Evolutionary conservation across 768 basidiomycete genomes (phyloP).

Genomic region (Pleurotus salmoneostramineus): DNA sequence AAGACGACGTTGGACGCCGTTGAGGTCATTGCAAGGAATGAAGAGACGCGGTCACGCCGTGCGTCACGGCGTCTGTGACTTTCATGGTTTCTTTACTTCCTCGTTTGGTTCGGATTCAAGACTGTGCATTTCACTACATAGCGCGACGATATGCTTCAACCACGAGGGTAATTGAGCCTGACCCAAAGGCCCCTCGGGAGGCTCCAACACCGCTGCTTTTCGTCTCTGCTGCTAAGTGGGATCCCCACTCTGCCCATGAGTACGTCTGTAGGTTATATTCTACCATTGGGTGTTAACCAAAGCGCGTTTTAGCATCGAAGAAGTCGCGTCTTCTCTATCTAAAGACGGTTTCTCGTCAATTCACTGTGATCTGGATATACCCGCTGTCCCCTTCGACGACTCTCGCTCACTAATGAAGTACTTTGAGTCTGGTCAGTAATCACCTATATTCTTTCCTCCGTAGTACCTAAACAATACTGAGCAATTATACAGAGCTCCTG

Average conservation of each 20-base stretch:
- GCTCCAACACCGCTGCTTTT: slow-evolving; percentile 52
- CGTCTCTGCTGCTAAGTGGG: slow-evolving; percentile 45
- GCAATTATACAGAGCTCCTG: not conserved
- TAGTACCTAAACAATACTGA: not conserved
- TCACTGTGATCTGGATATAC: slow-evolving; percentile 33
- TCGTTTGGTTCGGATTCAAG: slow-evolving; percentile 5
- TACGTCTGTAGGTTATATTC: slow-evolving; percentile 13
- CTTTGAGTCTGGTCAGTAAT: slow-evolving; percentile 34
- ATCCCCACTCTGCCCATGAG: slow-evolving; percentile 32
- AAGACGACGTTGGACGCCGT: slow-evolving; percentile 74
- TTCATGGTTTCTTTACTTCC: slow-evolving; percentile 11
- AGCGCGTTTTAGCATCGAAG: slow-evolving; percentile 25
- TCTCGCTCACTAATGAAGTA: slow-evolving; percentile 30
- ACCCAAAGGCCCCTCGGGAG: slow-evolving; percentile 37
- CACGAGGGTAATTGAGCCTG: slow-evolving; percentile 32
- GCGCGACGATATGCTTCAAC: slow-evolving; percentile 18
- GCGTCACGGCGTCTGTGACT: not conserved
- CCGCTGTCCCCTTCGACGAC: slow-evolving; percentile 12
- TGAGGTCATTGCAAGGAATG: slow-evolving; percentile 36
- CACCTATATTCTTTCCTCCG: not conserved
- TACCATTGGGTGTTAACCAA: slow-evolving; percentile 1
- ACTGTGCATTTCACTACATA: not conserved
- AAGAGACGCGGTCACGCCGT: not conserved
- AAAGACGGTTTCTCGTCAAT: slow-evolving; percentile 47
- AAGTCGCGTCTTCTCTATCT: slow-evolving; percentile 34